Evolutionary conservation across 2,329 filamentous ascomycete genomes (phyloP).

Genomic region (Nemania serpens): DNA sequence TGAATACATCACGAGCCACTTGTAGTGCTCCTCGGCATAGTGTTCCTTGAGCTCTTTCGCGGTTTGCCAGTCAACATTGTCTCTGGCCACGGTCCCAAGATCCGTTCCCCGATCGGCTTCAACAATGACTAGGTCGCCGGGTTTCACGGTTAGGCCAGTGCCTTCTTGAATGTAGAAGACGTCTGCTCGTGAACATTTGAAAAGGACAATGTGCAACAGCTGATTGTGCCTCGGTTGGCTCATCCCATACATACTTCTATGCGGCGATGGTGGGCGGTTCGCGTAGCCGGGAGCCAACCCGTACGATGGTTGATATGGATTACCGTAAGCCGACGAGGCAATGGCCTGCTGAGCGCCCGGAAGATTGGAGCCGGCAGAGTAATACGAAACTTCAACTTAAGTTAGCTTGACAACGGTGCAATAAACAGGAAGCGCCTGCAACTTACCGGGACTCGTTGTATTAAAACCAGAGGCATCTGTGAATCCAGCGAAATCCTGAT

Average conservation of each 20-base stretch:
- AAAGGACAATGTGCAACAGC: conserved; percentile 85
- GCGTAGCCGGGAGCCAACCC: conserved; percentile 50
- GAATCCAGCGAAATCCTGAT: conserved; percentile 51
- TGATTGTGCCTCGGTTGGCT: conserved; percentile 68
- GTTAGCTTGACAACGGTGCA: conserved; percentile 33
- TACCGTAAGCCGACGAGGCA: conserved; percentile 44
- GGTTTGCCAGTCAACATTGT: conserved; percentile 84
- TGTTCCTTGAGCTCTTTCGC: conserved; percentile 90
- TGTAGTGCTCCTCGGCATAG: conserved; percentile 93
- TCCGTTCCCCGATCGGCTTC: conserved; percentile 97
- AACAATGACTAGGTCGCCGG: conserved; percentile 93
- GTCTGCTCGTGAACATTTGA: conserved; percentile 94
- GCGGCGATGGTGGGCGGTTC: conserved; percentile 63
- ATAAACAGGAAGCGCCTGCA: background rate
- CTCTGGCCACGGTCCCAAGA: conserved; percentile 86
- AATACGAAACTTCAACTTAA: conserved; percentile 44
- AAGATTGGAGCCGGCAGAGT: conserved; percentile 41
- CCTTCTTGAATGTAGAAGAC: conserved; percentile 98
- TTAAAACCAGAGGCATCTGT: conserved; percentile 46
- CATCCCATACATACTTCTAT: conserved; percentile 65
- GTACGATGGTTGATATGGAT: conserved; percentile 54
- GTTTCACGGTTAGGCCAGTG: conserved; percentile 86
- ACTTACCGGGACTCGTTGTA: conserved; percentile 49
- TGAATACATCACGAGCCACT: conserved; percentile 99
- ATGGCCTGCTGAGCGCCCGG: conserved; percentile 44